phyloP scores from a whole-genome alignment of 2,329 filamentous ascomycete species.

The Pseudogymnoascus sp. region DNA sequence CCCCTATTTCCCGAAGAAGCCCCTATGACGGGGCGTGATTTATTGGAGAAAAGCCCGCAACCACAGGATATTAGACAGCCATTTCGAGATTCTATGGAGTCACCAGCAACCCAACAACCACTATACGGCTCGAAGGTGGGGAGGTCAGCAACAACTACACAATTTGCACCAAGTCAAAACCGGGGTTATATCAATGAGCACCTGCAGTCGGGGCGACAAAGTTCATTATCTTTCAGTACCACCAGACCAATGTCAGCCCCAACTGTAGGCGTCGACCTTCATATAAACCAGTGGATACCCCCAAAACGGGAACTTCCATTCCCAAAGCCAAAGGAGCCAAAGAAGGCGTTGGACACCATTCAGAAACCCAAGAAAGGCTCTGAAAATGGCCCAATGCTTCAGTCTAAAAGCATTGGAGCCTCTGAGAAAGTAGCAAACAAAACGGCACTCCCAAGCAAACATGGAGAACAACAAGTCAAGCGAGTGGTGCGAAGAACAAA shows the following conservation, averaged over 20 bases:
- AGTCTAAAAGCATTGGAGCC: neutral
- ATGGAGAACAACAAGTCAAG: neutral
- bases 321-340: conserved; percentile 10
- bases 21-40: neutral
- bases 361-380: neutral
- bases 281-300: conserved; percentile 15
- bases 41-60: neutral
- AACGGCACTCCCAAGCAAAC: conserved; percentile 13
- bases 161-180: neutral
- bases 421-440: neutral
- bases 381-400: neutral
- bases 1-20: neutral
- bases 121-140: neutral
- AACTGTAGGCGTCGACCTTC: conserved; percentile 5
- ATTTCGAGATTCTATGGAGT: neutral
- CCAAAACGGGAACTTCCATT: conserved; percentile 24
- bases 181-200: neutral
- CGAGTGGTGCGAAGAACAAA: neutral
- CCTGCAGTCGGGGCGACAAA: neutral
- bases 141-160: neutral
- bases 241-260: conserved; percentile 14
- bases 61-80: neutral
- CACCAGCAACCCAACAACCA: neutral
- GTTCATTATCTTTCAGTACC: neutral
- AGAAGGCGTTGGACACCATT: neutral